Conservation (phyloP, 495 filamentous ascomycete genomes). For the Hypoxylon cercidicola region DNA sequence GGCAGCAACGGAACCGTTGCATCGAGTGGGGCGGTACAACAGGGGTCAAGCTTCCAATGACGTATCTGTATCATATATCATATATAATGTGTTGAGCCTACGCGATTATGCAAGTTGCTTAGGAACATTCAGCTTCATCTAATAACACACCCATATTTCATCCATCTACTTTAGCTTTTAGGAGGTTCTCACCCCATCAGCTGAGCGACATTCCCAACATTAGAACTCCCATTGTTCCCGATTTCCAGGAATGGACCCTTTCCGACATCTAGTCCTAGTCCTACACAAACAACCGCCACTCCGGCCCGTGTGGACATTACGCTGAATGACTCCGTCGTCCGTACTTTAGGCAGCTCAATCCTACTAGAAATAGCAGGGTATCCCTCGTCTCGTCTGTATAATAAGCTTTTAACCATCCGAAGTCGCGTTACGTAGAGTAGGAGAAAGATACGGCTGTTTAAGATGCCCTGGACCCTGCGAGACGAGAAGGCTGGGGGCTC, state of each 20-base stretch:
- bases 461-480: conserved; percentile 20
- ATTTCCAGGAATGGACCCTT: conserved; percentile 27
- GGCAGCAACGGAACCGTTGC: neutral
- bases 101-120: conserved; percentile 10
- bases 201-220: neutral
- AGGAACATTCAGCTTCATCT: neutral
- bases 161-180: neutral
- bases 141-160: neutral
- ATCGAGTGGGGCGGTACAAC: conserved; percentile 12
- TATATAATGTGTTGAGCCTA: conserved; percentile 21
- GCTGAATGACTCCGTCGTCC: conserved; percentile 28
- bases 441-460: conserved; percentile 3
- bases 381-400: neutral
- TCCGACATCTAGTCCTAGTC: conserved; percentile 8
- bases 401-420: neutral
- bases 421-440: neutral
- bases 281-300: conserved; percentile 9
- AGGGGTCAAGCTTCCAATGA: conserved; percentile 27
- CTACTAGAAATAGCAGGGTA: conserved; percentile 12
- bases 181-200: neutral
- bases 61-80: conserved; percentile 16
- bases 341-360: conserved; percentile 7
- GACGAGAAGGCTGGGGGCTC: conserved; percentile 22
- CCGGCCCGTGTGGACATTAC: conserved; percentile 7
- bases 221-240: neutral